These are phyloP conservation scores for Phaseolus coccineus DNA, from an alignment of 331 rosid genomes.

Conservation along the genomic window DNA sequence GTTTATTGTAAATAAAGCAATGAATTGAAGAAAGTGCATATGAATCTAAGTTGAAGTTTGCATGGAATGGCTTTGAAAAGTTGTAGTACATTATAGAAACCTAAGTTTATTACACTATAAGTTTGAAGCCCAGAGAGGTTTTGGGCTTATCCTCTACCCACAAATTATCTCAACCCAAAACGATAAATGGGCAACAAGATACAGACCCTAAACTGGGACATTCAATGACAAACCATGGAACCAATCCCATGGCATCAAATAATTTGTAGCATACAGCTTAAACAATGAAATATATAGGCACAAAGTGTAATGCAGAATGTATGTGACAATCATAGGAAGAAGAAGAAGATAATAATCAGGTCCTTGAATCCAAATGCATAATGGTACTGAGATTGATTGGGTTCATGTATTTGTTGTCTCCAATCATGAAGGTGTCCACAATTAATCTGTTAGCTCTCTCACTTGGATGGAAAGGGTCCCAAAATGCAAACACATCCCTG, in stretches of 20 bases:
- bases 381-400: constrained; percentile 90
- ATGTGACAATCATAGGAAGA: not conserved
- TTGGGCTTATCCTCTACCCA: constrained; percentile 6
- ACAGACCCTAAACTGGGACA: not conserved
- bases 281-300: constrained; percentile 24
- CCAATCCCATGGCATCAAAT: not conserved
- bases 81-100: too few relatives aligned
- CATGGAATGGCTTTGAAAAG: not conserved
- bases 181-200: not conserved
- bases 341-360: constrained; percentile 8
- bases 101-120: not conserved
- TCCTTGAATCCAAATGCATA: constrained; percentile 70
- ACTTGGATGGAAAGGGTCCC: constrained; percentile 87
- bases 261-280: constrained; percentile 18
- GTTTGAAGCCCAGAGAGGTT: not conserved
- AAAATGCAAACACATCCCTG: constrained; percentile 65
- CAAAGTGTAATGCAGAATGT: constrained; percentile 3
- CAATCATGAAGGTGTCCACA: constrained; percentile 62
- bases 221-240: not conserved
- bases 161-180: not conserved
- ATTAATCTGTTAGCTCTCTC: constrained; percentile 80
- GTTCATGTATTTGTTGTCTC: constrained; percentile 63
- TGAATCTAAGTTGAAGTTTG: not conserved
- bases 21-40: not conserved
- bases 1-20: not conserved